Base-by-base conservation (phyloP, 2,329 filamentous ascomycete genomes). In the Tympanopsis confertula region DNA sequence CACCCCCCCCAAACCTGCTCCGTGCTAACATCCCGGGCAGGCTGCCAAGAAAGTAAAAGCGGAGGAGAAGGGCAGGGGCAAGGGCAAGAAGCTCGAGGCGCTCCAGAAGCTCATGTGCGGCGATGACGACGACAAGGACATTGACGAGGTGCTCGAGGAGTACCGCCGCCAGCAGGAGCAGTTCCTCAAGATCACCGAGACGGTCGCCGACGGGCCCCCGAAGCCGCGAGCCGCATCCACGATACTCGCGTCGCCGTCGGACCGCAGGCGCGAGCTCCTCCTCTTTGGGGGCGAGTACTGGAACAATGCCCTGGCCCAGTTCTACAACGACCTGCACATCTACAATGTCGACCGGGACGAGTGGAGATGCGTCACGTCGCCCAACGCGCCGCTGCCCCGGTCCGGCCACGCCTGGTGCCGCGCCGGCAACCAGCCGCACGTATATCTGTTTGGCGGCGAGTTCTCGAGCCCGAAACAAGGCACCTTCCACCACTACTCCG, bases 401-500 rank as follows among this genome's bases (percentile, higher is more conserved):
- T 89, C 82, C 42, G 91, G 91, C 3, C 89, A 96, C 69, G 89
- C 89, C 13, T 95, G 88, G 86, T 93, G 86, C 50, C 75, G 87
- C 41, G 87, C 85, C 40, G 85, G 83, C 35, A 94, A 95, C 58
- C 68, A 67, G 42, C 74, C 81, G 13, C 83, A 82, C 22, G 74
- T 96, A 38, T 98, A 94, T 56, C 65, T 98, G 13, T 96, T 96
- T 52, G 91, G 91, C 45, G 91, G 89, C 43, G 91, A 98, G 61
- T 98, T 98, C 58, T 93, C 85, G 41, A 89, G 82, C 19, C 89
- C 91, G 2, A 96, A 95, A 55, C 91, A 96, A 60, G 91, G 91
- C 4, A 96, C 89, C 0, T 98, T 98, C 53, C 94, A 98, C 58
- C 91, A 98, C 60, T 98, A 98, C 64, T 94, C 94, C 52, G 91